Percentiles rank a stretch among this genome's conserved stretches.
phyloP scores from a whole-genome alignment of 2,329 filamentous ascomycete genomes.

The Trichoderma breve region DNA sequence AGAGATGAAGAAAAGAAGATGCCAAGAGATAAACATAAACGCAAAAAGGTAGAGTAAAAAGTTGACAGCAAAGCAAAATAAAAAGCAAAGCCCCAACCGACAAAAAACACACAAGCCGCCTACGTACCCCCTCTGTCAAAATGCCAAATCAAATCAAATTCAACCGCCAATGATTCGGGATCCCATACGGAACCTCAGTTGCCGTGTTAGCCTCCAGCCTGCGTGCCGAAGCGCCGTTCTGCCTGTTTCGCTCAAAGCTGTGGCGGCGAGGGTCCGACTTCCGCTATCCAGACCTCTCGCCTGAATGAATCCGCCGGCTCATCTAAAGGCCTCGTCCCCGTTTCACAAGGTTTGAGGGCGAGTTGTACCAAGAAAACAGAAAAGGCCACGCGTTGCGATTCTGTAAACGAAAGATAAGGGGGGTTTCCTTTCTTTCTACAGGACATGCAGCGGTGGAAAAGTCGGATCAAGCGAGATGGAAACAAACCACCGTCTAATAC shows the following conservation, averaged over 20 bases:
- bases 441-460: not conserved
- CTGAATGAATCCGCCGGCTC: slow-evolving; percentile 1
- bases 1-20: too few relatives aligned
- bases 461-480: slow-evolving; percentile 2
- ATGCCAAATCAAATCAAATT: not conserved
- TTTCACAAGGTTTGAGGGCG: not conserved
- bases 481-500: not conserved
- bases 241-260: not conserved
- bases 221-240: slow-evolving; percentile 8
- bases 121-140: not conserved
- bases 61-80: too few relatives aligned
- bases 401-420: not conserved
- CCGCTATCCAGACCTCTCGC: not conserved
- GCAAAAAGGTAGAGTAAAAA: too few relatives aligned
- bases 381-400: not conserved
- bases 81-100: not conserved
- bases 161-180: not conserved
- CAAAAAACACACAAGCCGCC: not conserved
- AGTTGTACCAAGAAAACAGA: not conserved
- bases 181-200: not conserved
- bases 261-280: not conserved
- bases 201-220: slow-evolving; percentile 2
- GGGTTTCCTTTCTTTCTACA: not conserved
- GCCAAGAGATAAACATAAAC: too few relatives aligned
- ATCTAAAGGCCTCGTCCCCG: not conserved